These are phyloP conservation scores for Amesomyces nigricolor DNA, from an alignment of 2,329 filamentous ascomycete genomes.

Conservation along the genomic window DNA sequence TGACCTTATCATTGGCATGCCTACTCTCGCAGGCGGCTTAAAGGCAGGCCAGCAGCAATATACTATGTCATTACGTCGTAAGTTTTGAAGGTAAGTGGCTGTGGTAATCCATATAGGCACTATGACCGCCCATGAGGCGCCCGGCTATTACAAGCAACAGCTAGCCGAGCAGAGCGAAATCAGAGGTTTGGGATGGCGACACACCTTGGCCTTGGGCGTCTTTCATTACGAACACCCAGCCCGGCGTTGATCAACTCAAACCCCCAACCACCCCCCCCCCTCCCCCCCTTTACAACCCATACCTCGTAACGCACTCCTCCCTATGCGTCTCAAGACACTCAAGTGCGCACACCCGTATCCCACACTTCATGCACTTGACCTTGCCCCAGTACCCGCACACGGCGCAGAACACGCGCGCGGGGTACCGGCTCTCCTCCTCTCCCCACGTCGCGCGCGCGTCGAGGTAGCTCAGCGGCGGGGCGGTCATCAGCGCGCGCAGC, in stretches of 20 bases:
- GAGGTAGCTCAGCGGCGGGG: constrained; percentile 61
- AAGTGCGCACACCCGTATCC: constrained; percentile 69
- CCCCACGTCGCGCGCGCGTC: constrained; percentile 51
- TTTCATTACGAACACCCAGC: no score
- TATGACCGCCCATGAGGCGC: no score
- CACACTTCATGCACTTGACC: constrained; percentile 71
- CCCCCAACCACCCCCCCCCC: background rate
- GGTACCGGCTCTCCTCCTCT: constrained; percentile 41
- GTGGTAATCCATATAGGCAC: no score
- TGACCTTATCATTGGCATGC: no score
- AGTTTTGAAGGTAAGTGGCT: no score
- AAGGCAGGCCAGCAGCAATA: no score
- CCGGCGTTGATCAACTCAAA: background rate
- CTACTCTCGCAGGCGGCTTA: no score
- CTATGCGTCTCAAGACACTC: constrained; percentile 68
- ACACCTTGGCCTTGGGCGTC: no score
- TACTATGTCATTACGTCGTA: no score
- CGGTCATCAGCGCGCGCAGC: constrained; percentile 57
- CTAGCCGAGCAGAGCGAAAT: no score
- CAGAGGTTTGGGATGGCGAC: no score
- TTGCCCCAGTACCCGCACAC: constrained; percentile 79
- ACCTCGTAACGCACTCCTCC: constrained; percentile 64
- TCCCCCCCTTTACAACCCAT: constrained; percentile 42
- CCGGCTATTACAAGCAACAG: no score
- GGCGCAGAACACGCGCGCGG: constrained; percentile 64